Evolutionary conservation across 2,329 filamentous ascomycete species (phyloP), one percentile per base, ranked within the genome.

Genomic region (Cladophialophora immunda): DNA sequence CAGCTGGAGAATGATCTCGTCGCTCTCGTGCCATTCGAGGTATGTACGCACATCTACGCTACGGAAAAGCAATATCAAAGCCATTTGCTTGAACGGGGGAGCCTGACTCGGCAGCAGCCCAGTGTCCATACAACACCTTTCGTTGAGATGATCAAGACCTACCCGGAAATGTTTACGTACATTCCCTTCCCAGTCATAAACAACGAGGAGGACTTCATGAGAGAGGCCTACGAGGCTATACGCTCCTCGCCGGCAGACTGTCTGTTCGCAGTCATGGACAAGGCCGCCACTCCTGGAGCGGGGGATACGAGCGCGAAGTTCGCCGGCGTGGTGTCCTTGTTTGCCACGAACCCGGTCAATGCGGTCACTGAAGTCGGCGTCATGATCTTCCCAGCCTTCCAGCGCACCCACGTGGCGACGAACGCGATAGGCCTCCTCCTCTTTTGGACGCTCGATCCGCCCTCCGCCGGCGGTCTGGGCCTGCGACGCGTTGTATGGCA

Each of bases 1-100:
- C 58, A 41, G 4, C 58, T 60, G 17, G 58, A 60, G 41, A 60
- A 60, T 25, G 58, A 60, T 13, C 41, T 60, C n/a, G 41, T 60
- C 11, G 41, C 58, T 2, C 58, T 60, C 27, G 41, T 50, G 29
- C 41, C 41, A 17, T 60, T 60, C 19, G 58, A 60, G 38, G 58
- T 60, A 60, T 22, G 58, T 50, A 36, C 8, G 5, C 11, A 47
- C 45, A 15, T 50, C 45, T 27, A 15, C 7, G 8, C n/a, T 22
- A 22, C n/a, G 9, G 41, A 11, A 47, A 4, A 9, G n/a, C n/a
- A 8, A 47, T 8, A n/a, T 8, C n/a, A 47, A 47, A 47, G 41
- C 13, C 11, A 8, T 25, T 3, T 22, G 41, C 7, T 8, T 9
- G 7, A 22, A 47, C 7, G n/a, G 41, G 7, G 4, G 19, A 47